Base-by-base conservation (phyloP, 169 alveolate genomes). In the Eimeria acervulina region DNA sequence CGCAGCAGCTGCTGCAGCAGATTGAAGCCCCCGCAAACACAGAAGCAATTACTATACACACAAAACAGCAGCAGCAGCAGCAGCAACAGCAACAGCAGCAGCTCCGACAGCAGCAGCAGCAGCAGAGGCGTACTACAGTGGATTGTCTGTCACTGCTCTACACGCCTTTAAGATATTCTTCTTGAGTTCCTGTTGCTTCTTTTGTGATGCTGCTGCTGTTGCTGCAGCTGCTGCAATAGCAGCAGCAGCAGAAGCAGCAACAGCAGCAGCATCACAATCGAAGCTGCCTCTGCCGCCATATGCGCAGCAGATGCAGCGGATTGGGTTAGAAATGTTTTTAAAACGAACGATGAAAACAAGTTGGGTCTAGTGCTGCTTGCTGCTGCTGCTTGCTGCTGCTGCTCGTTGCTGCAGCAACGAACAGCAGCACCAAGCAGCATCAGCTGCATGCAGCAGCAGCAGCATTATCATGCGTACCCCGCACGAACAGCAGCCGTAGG, bases 1-100 rank as follows among this genome's bases (percentile, higher is more conserved):
- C 85, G n/a, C 85, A 74, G 85, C 40, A 36, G 23, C 85, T 74
- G 40, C 85, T 74, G 42, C 85, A 74, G 51, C 23, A 28, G 85
- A 36, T 36, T 17, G 31, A 8, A 26, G 81, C 40, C 81, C 38
- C 17, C 17, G n/a, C n/a, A n/a, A n/a, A 68, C 81, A 68, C 81
- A 8, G 38, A n/a, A 13, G 28, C 38, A 23, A 36, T 36, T 36
- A 68, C 81, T n/a, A n/a, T n/a, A n/a, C n/a, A n/a, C n/a, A n/a
- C n/a, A n/a, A n/a, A n/a, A n/a, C n/a, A n/a, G n/a, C n/a, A n/a
- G n/a, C 66, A 52, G 66, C 66, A 52, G 66, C 66, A 52, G 66
- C 66, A 52, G 66, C 66, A 52, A 52, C 66, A 52, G 66, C 66
- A 52, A 19, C 66, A 52, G 66, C 66, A 52, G 66, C 66, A 52